Evolutionary conservation across 345 rosid genomes (phyloP).

Genomic region (Theobroma cacao): DNA sequence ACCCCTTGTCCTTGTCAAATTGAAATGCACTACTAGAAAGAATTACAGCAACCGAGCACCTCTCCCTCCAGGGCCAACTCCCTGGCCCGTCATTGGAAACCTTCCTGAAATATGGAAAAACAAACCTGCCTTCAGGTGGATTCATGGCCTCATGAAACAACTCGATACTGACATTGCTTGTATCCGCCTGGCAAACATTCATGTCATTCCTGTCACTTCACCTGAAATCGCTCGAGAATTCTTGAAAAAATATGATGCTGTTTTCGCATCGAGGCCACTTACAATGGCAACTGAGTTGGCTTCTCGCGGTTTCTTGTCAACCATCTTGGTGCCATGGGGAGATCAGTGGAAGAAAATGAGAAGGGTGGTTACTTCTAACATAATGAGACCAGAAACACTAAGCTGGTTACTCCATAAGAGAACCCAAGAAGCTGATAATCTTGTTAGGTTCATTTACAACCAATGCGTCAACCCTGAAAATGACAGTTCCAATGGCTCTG

Average conservation of each 20-base stretch:
- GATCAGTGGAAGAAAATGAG: conserved; percentile 47
- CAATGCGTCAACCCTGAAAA: conserved; percentile 14
- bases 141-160: conserved; percentile 23
- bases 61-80: conserved; percentile 17
- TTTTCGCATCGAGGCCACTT: conserved; percentile 30
- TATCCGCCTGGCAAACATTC: conserved; percentile 33
- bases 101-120: conserved; percentile 26
- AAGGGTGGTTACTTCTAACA: conserved; percentile 28
- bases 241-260: conserved; percentile 28
- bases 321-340: conserved; percentile 17
- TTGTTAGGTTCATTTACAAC: conserved; percentile 34
- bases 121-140: conserved; percentile 31
- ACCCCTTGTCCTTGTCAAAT: not conserved
- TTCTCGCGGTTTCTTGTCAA: conserved; percentile 20
- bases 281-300: not conserved
- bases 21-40: not conserved
- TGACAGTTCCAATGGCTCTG: not conserved
- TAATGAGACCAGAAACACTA: conserved; percentile 25
- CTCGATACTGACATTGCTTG: conserved; percentile 34
- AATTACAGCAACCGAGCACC: not conserved
- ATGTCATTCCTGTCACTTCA: conserved; percentile 25
- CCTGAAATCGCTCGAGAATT: conserved; percentile 39
- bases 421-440: conserved; percentile 47
- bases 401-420: conserved; percentile 35
- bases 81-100: conserved; percentile 42